A percentile compares a stretch with the other conserved stretches of the same genome.
Evolutionary conservation across 2,329 filamentous ascomycete species (phyloP).

Genomic region (Botryotinia convoluta): DNA sequence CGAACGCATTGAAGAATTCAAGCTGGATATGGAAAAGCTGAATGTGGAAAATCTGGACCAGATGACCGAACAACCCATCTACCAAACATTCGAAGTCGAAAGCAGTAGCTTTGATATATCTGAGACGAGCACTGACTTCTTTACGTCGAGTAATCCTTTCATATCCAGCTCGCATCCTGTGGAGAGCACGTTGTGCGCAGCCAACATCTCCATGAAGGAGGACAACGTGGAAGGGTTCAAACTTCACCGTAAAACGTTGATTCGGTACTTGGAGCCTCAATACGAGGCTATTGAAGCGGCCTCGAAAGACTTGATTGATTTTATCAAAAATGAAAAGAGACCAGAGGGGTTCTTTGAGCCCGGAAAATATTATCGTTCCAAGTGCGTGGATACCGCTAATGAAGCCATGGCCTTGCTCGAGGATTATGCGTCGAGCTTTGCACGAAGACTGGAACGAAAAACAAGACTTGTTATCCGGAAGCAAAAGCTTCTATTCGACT

Average conservation of each 20-base stretch:
- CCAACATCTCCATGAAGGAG: background rate
- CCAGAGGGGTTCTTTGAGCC: background rate
- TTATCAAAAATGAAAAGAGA: background rate
- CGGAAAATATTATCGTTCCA: fast-evolving
- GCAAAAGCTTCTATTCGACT: background rate
- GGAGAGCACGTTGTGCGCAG: background rate
- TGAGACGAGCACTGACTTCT: background rate
- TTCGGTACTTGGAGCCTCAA: background rate
- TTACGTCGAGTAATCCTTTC: background rate
- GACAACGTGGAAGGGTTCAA: background rate
- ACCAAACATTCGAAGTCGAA: background rate
- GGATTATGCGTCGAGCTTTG: background rate
- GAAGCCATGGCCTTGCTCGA: background rate
- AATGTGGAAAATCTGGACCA: background rate
- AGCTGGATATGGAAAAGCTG: background rate
- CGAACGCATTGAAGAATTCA: background rate
- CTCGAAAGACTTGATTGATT: background rate
- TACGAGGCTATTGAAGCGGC: background rate
- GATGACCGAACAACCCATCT: no score
- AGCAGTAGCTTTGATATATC: background rate
- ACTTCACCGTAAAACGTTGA: background rate
- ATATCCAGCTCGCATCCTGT: background rate
- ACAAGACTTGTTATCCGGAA: background rate
- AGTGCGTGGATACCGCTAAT: background rate
- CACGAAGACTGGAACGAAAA: background rate